Evolutionary conservation across 257 asterid genomes (phyloP), one percentile per base, ranked within the genome.

Genomic region (Cynanchum wilfordii): DNA sequence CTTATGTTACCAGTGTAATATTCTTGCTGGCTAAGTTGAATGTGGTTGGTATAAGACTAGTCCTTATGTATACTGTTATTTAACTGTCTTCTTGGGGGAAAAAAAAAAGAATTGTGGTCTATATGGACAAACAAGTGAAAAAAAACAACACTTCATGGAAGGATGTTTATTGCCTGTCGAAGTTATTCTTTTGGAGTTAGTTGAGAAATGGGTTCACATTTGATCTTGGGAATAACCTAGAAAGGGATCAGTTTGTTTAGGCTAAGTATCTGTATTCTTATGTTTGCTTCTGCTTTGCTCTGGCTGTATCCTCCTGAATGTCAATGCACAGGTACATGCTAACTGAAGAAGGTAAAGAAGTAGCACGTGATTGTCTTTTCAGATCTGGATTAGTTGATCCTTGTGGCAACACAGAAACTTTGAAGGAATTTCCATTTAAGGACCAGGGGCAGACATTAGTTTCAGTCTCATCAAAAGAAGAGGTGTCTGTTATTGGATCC

Each of bases 311-410:
- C 72, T 29, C 12, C 30, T 44, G 67, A 36, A 73, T 36, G 38
- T 50, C 17, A 40, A 42, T 20, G 36, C 76, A 73, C 86, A 94
- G 99, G 82, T 94, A 94, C 82, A 94, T 94, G 99, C 84, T 94
- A 84, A 87, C 98, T 3, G 97, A 87, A 72, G 96, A 89, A 86
- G 99, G 99, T 73, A 91, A 87, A 81, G 90, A 87, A 79, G 88
- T 82, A 51, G 99, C 99, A 16, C 87, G 73, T 44, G 95, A 90
- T 74, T 91, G 98, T 83, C 90, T 91, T 42, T 76, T 40, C 51
- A 92, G 98, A 82, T 94, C 98, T 71, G 91, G 93, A 69, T 78
- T 87, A 59, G 54, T 76, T 68, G 88, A 77, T 69, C 68, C 82
- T 63, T 75, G 42, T 75, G 82, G 79, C 73, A 83, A 74, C 58